Evolutionary conservation across 2,329 filamentous ascomycete species (phyloP), one percentile per base, ranked within the genome.

Genomic region (Lomentospora prolificans): DNA sequence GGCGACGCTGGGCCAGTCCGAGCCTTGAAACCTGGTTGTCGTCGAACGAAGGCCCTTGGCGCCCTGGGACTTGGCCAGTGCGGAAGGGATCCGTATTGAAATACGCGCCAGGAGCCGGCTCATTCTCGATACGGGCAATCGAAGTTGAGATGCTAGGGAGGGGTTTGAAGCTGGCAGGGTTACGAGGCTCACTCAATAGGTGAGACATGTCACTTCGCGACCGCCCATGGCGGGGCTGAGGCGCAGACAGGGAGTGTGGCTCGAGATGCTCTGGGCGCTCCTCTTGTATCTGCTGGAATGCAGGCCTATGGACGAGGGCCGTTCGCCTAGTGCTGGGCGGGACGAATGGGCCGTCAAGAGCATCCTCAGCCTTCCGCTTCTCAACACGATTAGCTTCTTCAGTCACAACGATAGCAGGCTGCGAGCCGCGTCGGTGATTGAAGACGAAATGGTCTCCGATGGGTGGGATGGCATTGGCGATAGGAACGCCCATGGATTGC

Each of bases 241-340:
- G 31, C 24, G n/a, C 33, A 8, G 14, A 14, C 25, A 30, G 24
- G 7, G 8, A 25, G 2, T 51, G 50, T 12, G 66, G 64, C 52
- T 68, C 64, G 2, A 62, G 60, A 6, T 64, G 63, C 50, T 62
- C 63, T 1, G 25, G 30, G 4, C 48, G 22, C 48, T 51, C 48
- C 60, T 71, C 69, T 31, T 66, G 68, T 55, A 69, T 70, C 41
- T 67, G 63, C 5, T 60, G 61, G 54, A 69, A 70, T 14, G 62
- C 63, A 3, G 65, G 65, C 4, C 66, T 67, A 55, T 68, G 66
- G 3, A 67, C 57, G 0, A 69, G 58, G 25, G 46, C 46, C 60
- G 50, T 27, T 10, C 54, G 22, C 14, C 54, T 17, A 24, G 46
- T 17, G 46, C 19, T 41, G 6, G 46, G 46, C n/a, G 46, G 46